Conservation (phyloP, 352 stramenopile genomes). For the Globisporangium recalcitrans region DNA sequence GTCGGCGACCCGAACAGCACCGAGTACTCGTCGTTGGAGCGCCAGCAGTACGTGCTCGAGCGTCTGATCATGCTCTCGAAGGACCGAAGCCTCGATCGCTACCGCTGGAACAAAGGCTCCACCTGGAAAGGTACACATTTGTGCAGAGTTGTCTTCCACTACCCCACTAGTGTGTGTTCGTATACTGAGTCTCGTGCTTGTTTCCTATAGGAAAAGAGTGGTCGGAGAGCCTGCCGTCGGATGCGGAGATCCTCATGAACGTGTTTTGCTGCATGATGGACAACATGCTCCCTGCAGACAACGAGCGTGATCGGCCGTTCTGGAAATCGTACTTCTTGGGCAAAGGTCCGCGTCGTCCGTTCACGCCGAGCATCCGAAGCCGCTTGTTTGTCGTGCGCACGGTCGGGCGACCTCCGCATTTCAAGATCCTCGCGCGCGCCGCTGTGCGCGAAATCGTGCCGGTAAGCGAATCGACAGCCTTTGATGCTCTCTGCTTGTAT, state of each 20-base stretch:
- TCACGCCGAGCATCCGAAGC: conserved; percentile 64
- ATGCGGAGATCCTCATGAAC: conserved; percentile 86
- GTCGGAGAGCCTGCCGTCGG: conserved; percentile 68
- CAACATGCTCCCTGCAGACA: conserved; percentile 76
- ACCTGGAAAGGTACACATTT: conserved; percentile 54
- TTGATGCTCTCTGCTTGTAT: not conserved
- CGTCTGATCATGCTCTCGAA: conserved; percentile 84
- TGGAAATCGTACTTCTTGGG: conserved; percentile 78
- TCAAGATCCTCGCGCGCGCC: conserved; percentile 75
- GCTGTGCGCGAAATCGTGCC: conserved; percentile 78
- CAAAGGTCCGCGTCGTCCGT: conserved; percentile 65
- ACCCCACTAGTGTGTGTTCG: not conserved
- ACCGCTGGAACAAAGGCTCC: conserved; percentile 77
- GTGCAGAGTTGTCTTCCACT: not conserved
- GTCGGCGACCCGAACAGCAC: conserved; percentile 66
- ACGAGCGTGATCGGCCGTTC: conserved; percentile 75
- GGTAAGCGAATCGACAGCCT: conserved; percentile 27
- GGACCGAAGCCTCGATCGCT: conserved; percentile 78
- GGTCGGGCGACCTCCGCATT: conserved; percentile 68
- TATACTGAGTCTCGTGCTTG: too few species aligned
- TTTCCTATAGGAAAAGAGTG: conserved; percentile 57
- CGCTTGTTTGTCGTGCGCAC: conserved; percentile 77
- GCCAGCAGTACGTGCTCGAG: conserved; percentile 81
- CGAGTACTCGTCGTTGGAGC: conserved; percentile 70
- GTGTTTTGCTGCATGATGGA: conserved; percentile 86